Conservation (phyloP, 2,329 filamentous ascomycete genomes). For the Magnaporthiopsis incrustans region DNA sequence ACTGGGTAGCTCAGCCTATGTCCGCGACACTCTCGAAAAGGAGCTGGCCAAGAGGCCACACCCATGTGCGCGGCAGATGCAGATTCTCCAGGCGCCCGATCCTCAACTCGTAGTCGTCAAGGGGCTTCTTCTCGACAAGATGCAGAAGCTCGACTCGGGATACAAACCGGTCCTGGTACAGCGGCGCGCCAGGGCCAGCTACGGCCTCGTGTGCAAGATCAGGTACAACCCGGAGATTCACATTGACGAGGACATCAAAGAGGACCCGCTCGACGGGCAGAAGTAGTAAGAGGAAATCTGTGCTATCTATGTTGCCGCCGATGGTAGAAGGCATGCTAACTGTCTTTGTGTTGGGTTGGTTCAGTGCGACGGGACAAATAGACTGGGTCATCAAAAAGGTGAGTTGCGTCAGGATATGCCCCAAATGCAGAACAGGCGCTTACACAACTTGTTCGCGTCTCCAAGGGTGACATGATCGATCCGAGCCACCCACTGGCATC, state of each 20-base stretch:
- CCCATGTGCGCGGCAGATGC: constrained; percentile 5
- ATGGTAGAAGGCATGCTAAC: neutral
- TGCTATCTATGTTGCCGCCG: no score
- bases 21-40: constrained; percentile 33
- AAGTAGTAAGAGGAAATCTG: constrained; percentile 18
- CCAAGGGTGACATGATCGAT: neutral
- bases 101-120: constrained; percentile 48
- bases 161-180: constrained; percentile 33
- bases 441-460: neutral
- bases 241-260: constrained; percentile 21
- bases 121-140: constrained; percentile 41
- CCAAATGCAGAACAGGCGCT: neutral
- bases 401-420: neutral
- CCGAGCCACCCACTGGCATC: neutral
- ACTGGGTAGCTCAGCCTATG: constrained; percentile 36
- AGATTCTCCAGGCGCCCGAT: constrained; percentile 37
- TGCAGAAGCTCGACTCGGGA: constrained; percentile 33
- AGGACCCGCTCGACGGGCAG: constrained; percentile 14
- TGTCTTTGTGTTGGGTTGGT: neutral
- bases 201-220: constrained; percentile 30
- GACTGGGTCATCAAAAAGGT: constrained; percentile 3
- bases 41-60: constrained; percentile 19
- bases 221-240: constrained; percentile 28
- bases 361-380: constrained; percentile 18
- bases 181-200: constrained; percentile 33